Evolutionary conservation across 23 red algal species (phyloP).

Genomic region (Gracilaria caudata): DNA sequence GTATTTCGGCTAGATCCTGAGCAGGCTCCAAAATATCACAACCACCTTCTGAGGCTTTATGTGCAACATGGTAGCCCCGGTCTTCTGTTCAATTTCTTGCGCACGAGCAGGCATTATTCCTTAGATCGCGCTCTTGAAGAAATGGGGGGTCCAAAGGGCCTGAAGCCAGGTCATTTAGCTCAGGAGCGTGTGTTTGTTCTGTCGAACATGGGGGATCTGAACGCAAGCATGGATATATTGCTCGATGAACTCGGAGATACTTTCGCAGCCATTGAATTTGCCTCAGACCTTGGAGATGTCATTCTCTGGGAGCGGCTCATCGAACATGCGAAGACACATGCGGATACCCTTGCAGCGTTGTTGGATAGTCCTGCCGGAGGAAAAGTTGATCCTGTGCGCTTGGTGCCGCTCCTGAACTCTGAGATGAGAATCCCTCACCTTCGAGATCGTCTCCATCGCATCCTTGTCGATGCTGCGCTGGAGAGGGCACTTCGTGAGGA

Average conservation of each 20-base stretch:
- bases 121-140: constrained; percentile 66
- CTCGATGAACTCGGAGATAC: constrained; percentile 85
- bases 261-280: constrained; percentile 80
- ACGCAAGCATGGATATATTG: constrained; percentile 81
- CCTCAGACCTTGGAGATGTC: constrained; percentile 73
- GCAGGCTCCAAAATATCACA: constrained; percentile 64
- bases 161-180: constrained; percentile 51
- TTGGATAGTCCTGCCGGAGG: constrained; percentile 77
- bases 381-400: constrained; percentile 72
- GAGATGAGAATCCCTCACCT: constrained; percentile 76
- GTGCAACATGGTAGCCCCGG: constrained; percentile 51
- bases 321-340: constrained; percentile 71
- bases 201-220: constrained; percentile 82
- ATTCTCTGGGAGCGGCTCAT: constrained; percentile 78
- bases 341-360: constrained; percentile 78
- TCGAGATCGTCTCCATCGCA: constrained; percentile 81
- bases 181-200: constrained; percentile 82
- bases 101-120: constrained; percentile 74
- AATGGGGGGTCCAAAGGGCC: constrained; percentile 76
- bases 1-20: constrained; percentile 63
- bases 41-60: constrained; percentile 59
- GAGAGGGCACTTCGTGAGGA: constrained; percentile 81
- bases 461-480: constrained; percentile 76
- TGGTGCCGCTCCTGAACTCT: constrained; percentile 69
- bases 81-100: constrained; percentile 54